Evolutionary conservation across 2,329 filamentous ascomycete species (phyloP), one percentile per base, ranked within the genome.

Genomic region (Verticillium alfalfae): DNA sequence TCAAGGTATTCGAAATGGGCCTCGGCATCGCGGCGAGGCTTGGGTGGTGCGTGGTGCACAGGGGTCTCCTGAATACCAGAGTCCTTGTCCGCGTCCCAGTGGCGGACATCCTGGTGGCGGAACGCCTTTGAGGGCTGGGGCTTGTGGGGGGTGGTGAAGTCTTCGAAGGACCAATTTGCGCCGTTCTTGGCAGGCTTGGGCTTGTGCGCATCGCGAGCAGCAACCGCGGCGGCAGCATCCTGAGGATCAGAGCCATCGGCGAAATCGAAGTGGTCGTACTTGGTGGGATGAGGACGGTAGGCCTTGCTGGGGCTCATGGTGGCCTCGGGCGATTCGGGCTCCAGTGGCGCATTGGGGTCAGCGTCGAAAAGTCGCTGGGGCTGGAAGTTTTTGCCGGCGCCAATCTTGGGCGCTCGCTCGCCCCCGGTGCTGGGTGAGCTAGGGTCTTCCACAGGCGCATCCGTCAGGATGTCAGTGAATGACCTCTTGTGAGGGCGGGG

Each of bases 261-360:
- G 71, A 96, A 90, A 63, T 93, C 88, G 71, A 96, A 96, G 76
- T 98, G 94, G 62, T 89, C 81, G 78, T 88, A 97, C 75, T 92
- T 96, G 71, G 86, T 87, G 2, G 91, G 85, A 73, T 95, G 85
- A 7, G 90, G 88, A 70, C 89, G 82, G 70, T 83, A 81, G 16
- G 54, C 12, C 60, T 76, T 76, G 49, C 80, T 78, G 34, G 72
- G 69, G 34, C 76, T 74, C 61, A 75, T 73, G 55, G 70, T 66
- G 41, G 76, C 72, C 56, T 80, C 76, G 45, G 78, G 78, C 34
- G 72, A 77, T 67, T 81, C 73, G 57, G 74, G 73, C 63, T 78
- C 72, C 36, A 80, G 73, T 26, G 72, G 68, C 26, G 72, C 67
- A 12, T 72, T 73, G 62, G 85, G 80, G 66, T 75, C 71, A 26